Base-by-base conservation (phyloP, 352 stramenopile species). In the Phytophthora idaei region DNA sequence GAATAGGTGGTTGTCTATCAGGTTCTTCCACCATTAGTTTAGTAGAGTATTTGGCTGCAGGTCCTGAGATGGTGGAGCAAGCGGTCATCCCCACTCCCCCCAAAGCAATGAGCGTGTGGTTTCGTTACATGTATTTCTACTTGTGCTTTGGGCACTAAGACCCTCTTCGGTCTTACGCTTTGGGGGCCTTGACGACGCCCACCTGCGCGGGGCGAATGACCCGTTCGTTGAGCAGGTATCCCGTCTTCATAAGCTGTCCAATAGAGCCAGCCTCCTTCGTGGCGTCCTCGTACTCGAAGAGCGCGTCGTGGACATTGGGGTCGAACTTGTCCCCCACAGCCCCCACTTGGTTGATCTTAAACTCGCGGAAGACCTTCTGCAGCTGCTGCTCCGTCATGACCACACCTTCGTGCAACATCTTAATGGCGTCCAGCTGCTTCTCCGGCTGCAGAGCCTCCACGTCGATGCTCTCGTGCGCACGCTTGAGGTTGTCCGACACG, bases 121-220 rank as follows among this genome's bases (percentile, higher is more conserved):
- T 49, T 49, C 44, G 44, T 49, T 42, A 32, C 44, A 49, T 49
- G 44, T 49, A 49, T 49, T 49, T 49, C 17, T 31, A 15, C 48
- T 31, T 55, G 28, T 41, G 37, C 47, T 27, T 39, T 54, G 10
- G 17, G 25, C 31, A 5, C 7, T 15, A 28, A 55, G n/a, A 55
- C 29, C 10, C 31, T 41, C 21, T 21, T 21, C 41, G 8, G 3
- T 42, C 12, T 10, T n/a, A 61, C 17, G 41, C 14, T 31, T 57
- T 79, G 44, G 55, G 29, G 59, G 60, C 78, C 81, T 95, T 95
- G 56, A 95, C 67, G 48, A 94, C 85, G 32, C 97, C 97, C 36
- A 99, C 97, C 85, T 99, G 95, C 7, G 97, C 97, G 5, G 97
- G 94, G 64, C 98, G 91, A 34, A 99, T 88, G 48, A 98, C 94